Conservation (phyloP, 1,139 yeast genomes). For the Hyphopichia fennica region DNA sequence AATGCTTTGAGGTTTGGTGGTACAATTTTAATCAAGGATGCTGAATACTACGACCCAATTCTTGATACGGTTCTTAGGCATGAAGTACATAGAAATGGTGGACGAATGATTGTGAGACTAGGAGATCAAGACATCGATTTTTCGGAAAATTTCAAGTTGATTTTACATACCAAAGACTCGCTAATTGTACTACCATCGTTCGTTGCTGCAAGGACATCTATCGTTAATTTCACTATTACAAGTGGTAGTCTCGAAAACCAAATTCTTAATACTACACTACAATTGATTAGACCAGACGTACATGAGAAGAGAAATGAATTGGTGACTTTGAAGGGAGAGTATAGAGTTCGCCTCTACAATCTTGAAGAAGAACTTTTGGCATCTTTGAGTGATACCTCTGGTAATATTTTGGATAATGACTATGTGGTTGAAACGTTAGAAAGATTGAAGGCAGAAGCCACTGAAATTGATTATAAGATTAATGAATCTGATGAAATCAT, state of each 20-base stretch:
- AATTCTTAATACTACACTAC: conserved; percentile 58
- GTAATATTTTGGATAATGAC: conserved; percentile 70
- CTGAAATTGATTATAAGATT: conserved; percentile 53
- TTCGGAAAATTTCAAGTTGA: conserved; percentile 61
- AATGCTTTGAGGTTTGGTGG: conserved; percentile 87
- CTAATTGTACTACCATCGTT: conserved; percentile 49
- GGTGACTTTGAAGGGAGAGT: conserved; percentile 58
- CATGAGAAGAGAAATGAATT: conserved; percentile 58
- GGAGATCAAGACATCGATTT: conserved; percentile 69
- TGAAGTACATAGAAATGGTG: conserved; percentile 69
- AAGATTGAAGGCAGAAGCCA: conserved; percentile 61
- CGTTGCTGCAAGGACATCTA: conserved; percentile 58
- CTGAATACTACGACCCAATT: conserved; percentile 78
- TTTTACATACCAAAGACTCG: conserved; percentile 63
- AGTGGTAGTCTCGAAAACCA: conserved; percentile 64
- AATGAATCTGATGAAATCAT: conserved; percentile 55
- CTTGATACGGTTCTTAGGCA: conserved; percentile 59
- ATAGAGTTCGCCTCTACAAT: conserved; percentile 49
- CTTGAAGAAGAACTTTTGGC: conserved; percentile 65
- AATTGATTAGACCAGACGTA: conserved; percentile 63
- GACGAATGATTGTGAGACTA: conserved; percentile 60
- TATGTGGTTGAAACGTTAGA: conserved; percentile 61
- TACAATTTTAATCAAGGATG: conserved; percentile 67
- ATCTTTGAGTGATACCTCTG: conserved; percentile 57
- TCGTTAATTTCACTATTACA: conserved; percentile 74